Conservation (phyloP, 345 rosid species). For the Clarkia xantiana region DNA sequence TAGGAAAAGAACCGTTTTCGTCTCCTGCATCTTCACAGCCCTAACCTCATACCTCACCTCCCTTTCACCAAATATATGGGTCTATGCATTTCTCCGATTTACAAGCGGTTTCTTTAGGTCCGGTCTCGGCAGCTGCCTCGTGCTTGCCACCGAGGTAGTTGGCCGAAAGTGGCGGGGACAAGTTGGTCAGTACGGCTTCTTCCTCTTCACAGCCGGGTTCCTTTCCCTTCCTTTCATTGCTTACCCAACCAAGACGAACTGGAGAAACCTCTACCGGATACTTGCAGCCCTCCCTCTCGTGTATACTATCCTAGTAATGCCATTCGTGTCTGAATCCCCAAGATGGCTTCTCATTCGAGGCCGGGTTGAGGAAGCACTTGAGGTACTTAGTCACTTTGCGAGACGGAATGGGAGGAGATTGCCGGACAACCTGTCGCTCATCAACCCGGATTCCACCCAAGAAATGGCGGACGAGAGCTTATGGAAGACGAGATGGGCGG, state of each 20-base stretch:
- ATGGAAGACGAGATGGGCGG: conserved; percentile 58
- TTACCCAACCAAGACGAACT: conserved; percentile 31
- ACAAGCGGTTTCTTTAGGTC: conserved; percentile 45
- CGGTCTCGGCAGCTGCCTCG: conserved; percentile 59
- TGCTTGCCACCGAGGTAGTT: conserved; percentile 53
- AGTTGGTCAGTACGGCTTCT: conserved; percentile 66
- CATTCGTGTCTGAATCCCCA: conserved; percentile 56
- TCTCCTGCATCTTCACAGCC: conserved; percentile 38
- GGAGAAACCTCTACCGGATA: conserved; percentile 44
- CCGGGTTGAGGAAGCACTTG: conserved; percentile 35
- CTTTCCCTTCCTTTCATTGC: conserved; percentile 52
- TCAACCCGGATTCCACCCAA: conserved; percentile 12
- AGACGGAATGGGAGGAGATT: conserved; percentile 36
- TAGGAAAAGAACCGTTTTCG: conserved; percentile 37
- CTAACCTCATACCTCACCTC: conserved; percentile 45
- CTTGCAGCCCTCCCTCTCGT: conserved; percentile 36
- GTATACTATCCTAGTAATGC: conserved; percentile 28
- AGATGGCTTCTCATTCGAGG: conserved; percentile 61
- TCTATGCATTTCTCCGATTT: conserved; percentile 48
- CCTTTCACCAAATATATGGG: conserved; percentile 60
- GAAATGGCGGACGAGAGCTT: conserved; percentile 17
- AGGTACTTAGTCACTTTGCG: conserved; percentile 28
- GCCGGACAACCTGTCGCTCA: conserved; percentile 24
- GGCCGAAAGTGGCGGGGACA: conserved; percentile 68
- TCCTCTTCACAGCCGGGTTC: conserved; percentile 58